Base-by-base conservation (phyloP, 768 basidiomycete species). In the Porpolomopsis calyptriformis region DNA sequence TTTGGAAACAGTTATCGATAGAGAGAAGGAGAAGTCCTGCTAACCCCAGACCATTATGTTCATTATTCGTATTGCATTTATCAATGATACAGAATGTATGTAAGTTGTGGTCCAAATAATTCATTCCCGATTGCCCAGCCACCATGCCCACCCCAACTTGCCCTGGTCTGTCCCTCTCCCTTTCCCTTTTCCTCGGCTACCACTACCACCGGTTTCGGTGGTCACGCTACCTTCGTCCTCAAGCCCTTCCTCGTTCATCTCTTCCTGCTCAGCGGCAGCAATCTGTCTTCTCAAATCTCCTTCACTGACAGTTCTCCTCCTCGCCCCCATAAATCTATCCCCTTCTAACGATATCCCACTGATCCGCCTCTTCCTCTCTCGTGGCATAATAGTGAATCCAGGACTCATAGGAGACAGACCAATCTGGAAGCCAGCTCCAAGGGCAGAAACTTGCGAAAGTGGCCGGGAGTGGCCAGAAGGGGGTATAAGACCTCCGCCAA, bases 381-480 rank as follows among this genome's bases (percentile, higher is more conserved):
- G 60, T 18, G 80, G 81, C 43, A 77, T 67, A 38, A 84, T 71
- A n/a, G 72, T 68, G 53, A 86, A 87, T n/a, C 85, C 85, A 25
- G 85, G 85, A 54, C 81, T 83, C 45, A 81, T 64, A 12, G 85
- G 80, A 20, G 82, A 83, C 33, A 87, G 56, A 4, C 85, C 85
- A 52, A 87, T 85, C 53, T 80, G 78, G 63, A 87, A 78, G 5
- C 82, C 85, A 3, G 66, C 52, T 11, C 71, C 68, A 16, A 74
- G 25, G 4, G 35, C 26, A 7, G 46, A 47, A 36, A 40, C 24
- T 24, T 33, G 41, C 23, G 40, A 27, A 18, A 11, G 47, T 18
- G 40, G 41, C 22, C 25, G 40, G 9, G 33, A 22, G 16, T 29
- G 31, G 4, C 14, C 11, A 9, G 20, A 16, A 11, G 19, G 27